Evolutionary conservation across 371 early-diverging fungal species (phyloP), one percentile per base, ranked within the genome.

Genomic region (Nematocida ausubeli): DNA sequence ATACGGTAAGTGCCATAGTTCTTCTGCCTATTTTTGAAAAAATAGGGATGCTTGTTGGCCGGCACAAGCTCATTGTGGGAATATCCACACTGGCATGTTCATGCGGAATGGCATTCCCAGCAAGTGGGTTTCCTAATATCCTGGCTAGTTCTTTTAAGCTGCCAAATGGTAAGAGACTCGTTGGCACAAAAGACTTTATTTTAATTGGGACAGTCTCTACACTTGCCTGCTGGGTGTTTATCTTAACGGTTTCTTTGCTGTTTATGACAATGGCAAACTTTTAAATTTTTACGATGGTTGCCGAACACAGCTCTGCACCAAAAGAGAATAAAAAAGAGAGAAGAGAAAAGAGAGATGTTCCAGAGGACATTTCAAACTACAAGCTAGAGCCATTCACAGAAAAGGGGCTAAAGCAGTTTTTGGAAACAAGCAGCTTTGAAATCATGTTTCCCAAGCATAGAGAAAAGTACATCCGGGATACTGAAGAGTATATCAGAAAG

Each of bases 371-470:
- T 30, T 7, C 50, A 47, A 49, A 65, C 28, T 65, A 65, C 66
- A 65, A 91, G 85, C 89, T 95, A 56, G 92, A 93, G 7, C 89
- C 90, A 73, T 95, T 93, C 85, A 89, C 88, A 62, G 88, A 89
- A 9, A 92, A 92, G 69, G 90, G 92, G 81, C 89, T 90, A 83
- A 81, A 87, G 6, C 85, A 93, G n/a, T 92, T 98, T 75, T 84
- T 90, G 19, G 99, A 96, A 84, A 94, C 93, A 84, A 93, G 92
- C 24, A 91, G 92, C 2, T 97, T 96, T 87, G 94, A 95, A 2
- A 94, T 95, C 1, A 87, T 96, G 80, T 99, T 95, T 81, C 96
- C 99, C 16, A 94, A 93, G 87, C 95, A 96, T 88, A 89, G 96
- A 81, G 95, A 96, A 86, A 88, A 89, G 69, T 97, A 97, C 82